Evolutionary conservation across 139 green algal genomes (phyloP).

Genomic region (Chlorella sp.): DNA sequence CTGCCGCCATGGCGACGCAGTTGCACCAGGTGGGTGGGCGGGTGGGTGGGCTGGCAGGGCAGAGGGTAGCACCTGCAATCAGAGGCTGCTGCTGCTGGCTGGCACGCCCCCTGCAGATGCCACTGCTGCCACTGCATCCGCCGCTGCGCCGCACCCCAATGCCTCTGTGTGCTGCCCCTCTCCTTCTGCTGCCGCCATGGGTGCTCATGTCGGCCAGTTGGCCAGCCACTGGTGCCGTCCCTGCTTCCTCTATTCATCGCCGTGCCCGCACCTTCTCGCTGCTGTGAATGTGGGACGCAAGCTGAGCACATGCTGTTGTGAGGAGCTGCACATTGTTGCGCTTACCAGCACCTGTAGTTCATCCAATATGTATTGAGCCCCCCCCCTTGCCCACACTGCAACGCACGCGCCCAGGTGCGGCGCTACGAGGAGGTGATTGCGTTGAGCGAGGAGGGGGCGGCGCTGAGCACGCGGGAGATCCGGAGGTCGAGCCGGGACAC

Average conservation of each 20-base stretch:
- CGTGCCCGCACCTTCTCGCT: too few species aligned
- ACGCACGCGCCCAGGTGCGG: neutral
- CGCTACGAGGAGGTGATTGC: slow-evolving; percentile 57
- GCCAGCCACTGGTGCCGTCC: neutral
- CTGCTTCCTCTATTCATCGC: neutral
- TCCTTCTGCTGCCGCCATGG: neutral
- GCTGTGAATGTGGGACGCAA: too few species aligned
- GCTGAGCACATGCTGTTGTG: too few species aligned
- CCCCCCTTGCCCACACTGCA: neutral
- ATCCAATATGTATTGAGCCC: too few species aligned
- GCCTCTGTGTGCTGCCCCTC: neutral
- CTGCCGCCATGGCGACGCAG: slow-evolving; percentile 65
- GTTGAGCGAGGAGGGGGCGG: slow-evolving; percentile 38
- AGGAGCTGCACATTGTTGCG: too few species aligned
- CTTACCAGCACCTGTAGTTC: too few species aligned
- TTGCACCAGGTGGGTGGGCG: slow-evolving; percentile 61
- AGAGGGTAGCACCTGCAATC: neutral
- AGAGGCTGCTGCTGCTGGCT: neutral
- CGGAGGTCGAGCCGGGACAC: slow-evolving; percentile 14
- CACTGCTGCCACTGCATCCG: neutral
- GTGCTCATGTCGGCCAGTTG: neutral
- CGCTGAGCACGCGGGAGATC: slow-evolving; percentile 37
- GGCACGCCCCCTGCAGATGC: neutral
- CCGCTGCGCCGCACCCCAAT: too few species aligned
- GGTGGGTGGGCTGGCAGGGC: neutral